Percentiles rank a stretch among this genome's conserved stretches.
These are phyloP conservation scores for Cercophora sp. DNA, from an alignment of 495 filamentous ascomycete species.

Conservation along the genomic window DNA sequence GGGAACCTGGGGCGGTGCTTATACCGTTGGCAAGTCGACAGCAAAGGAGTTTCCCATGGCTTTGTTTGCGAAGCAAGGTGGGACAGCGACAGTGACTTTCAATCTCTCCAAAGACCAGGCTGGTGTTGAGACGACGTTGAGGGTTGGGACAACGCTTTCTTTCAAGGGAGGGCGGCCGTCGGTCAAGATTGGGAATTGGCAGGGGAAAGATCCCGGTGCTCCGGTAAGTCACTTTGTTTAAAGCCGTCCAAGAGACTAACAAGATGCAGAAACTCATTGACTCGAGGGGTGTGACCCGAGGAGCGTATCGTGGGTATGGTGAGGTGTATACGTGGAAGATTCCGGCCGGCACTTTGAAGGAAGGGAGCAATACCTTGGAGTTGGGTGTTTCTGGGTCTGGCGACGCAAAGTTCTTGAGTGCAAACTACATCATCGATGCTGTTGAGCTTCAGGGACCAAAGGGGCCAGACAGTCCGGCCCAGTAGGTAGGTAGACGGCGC, in stretches of 20 bases:
- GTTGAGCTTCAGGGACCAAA: constrained; percentile 41
- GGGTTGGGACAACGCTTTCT: constrained; percentile 56
- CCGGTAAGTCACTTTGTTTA: constrained; percentile 39
- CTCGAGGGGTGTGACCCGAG: constrained; percentile 55
- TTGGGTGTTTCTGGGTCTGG: constrained; percentile 51
- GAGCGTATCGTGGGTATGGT: constrained; percentile 54
- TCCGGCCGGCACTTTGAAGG: constrained; percentile 46
- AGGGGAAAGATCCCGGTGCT: constrained; percentile 42
- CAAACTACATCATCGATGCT: constrained; percentile 54
- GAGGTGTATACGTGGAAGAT: constrained; percentile 54
- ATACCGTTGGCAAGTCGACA: constrained; percentile 48
- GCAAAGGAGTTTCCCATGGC: constrained; percentile 56
- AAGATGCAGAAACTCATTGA: constrained; percentile 42
- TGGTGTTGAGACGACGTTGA: constrained; percentile 35
- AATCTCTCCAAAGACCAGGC: constrained; percentile 39
- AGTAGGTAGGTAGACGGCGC: too few species aligned
- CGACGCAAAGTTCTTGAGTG: constrained; percentile 47
- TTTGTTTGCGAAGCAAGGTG: constrained; percentile 53
- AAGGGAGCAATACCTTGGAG: constrained; percentile 53
- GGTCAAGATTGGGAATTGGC: constrained; percentile 45
- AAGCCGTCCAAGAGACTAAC: neutral
- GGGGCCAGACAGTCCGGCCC: constrained; percentile 17
- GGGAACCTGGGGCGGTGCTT: constrained; percentile 50
- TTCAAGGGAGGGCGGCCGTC: constrained; percentile 51
- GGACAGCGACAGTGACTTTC: constrained; percentile 51